Percentiles rank a stretch among this genome's conserved stretches.
These are phyloP conservation scores for Sporobolomyces roseus DNA, from an alignment of 768 basidiomycete genomes.

Conservation along the genomic window DNA sequence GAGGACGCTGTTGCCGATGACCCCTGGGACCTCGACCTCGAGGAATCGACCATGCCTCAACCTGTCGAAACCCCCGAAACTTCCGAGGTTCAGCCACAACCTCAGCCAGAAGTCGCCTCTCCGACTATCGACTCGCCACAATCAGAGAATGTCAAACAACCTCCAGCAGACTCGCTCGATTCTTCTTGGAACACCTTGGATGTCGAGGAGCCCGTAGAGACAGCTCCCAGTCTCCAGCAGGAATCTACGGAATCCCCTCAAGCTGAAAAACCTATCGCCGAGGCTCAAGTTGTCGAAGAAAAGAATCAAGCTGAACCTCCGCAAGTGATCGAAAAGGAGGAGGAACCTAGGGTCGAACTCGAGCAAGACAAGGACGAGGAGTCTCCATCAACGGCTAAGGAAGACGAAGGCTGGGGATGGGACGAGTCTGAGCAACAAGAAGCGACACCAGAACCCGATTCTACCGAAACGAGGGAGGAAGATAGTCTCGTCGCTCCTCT, in stretches of 20 bases:
- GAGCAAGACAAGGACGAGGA: too few species aligned
- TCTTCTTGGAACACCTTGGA: constrained; percentile 4
- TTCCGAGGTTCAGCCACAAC: neutral
- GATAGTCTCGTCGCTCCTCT: neutral
- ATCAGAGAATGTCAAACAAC: neutral
- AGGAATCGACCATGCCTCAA: constrained; percentile 1
- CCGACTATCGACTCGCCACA: neutral
- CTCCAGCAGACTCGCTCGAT: neutral
- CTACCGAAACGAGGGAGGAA: too few species aligned
- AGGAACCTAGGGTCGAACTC: too few species aligned
- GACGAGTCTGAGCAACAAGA: neutral
- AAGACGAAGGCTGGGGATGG: constrained; percentile 20
- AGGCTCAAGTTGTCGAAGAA: neutral
- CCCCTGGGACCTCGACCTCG: constrained; percentile 18
- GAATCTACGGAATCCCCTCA: too few species aligned
- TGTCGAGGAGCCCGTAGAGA: neutral
- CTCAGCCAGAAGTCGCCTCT: neutral
- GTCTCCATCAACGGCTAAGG: too few species aligned
- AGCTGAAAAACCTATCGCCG: neutral
- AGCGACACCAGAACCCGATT: neutral
- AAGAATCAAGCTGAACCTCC: neutral
- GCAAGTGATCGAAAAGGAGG: neutral
- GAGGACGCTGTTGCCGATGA: constrained; percentile 8
- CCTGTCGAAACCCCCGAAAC: neutral
- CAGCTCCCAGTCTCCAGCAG: too few species aligned